Evolutionary conservation across 176 grass and related monocot species (phyloP).

Genomic region (Oryza meyeriana): DNA sequence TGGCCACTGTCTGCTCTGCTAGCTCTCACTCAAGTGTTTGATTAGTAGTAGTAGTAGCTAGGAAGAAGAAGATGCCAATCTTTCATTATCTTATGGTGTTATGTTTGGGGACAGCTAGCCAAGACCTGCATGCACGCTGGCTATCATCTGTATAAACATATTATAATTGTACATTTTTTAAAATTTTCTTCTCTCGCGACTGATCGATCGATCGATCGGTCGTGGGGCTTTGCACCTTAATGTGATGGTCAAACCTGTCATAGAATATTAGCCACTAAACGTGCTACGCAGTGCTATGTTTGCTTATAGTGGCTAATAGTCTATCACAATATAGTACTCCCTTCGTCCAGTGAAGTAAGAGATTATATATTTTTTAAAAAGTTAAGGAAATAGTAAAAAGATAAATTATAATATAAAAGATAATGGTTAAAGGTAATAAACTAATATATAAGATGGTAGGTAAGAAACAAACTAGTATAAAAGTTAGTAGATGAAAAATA

Average conservation of each 20-base stretch:
- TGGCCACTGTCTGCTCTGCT: slow-evolving; percentile 26
- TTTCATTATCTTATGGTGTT: neutral
- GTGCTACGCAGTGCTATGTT: slow-evolving; percentile 21
- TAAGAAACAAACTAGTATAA: no score
- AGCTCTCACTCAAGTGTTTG: neutral
- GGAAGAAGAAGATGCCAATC: slow-evolving; percentile 17
- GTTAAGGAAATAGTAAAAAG: no score
- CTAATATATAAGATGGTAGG: no score
- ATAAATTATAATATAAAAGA: no score
- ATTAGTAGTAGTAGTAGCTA: neutral
- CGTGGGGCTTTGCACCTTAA: neutral
- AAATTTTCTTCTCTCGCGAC: neutral
- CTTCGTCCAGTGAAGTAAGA: no score
- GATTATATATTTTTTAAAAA: no score
- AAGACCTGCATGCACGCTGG: neutral
- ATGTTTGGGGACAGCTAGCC: neutral
- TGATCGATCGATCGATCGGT: neutral
- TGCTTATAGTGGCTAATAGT: neutral
- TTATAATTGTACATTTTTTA: neutral
- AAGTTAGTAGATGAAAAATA: no score
- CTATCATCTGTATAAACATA: neutral
- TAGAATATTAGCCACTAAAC: neutral
- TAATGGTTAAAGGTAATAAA: no score
- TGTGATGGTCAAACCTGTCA: slow-evolving; percentile 5
- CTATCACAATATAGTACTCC: neutral